Evolutionary conservation across 2,329 filamentous ascomycete genomes (phyloP).

Genomic region (Pestalotiopsis fici): DNA sequence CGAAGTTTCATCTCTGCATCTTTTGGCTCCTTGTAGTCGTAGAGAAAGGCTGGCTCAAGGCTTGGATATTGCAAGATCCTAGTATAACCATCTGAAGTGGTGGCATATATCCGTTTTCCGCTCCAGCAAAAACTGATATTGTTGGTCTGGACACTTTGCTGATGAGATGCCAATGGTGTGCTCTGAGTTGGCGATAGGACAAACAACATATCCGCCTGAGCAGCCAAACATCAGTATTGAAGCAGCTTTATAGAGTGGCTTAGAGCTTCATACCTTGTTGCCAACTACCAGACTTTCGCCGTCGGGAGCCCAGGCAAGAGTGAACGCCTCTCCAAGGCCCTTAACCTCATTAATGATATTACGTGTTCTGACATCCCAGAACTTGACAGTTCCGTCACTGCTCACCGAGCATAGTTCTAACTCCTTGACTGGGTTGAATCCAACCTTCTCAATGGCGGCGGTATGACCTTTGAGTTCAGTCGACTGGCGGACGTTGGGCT

Average conservation of each 20-base stretch:
- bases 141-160: slow-evolving; percentile 67
- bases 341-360: slow-evolving; percentile 70
- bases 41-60: slow-evolving; percentile 56
- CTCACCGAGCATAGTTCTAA: slow-evolving; percentile 76
- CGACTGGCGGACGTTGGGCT: slow-evolving; percentile 70
- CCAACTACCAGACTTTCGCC: slow-evolving; percentile 71
- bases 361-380: slow-evolving; percentile 80
- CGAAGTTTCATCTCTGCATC: slow-evolving; percentile 61
- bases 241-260: background rate
- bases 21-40: slow-evolving; percentile 44
- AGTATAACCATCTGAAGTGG: slow-evolving; percentile 70
- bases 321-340: slow-evolving; percentile 67
- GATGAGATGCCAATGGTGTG: slow-evolving; percentile 57
- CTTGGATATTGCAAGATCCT: slow-evolving; percentile 70
- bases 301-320: slow-evolving; percentile 73
- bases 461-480: slow-evolving; percentile 73
- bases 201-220: slow-evolving; percentile 62
- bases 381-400: slow-evolving; percentile 71
- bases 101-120: slow-evolving; percentile 69
- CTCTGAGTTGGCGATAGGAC: slow-evolving; percentile 62
- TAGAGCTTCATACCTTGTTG: slow-evolving; percentile 58
- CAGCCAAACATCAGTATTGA: background rate
- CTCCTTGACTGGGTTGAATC: slow-evolving; percentile 77
- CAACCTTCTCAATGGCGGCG: slow-evolving; percentile 71
- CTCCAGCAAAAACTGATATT: slow-evolving; percentile 75